Conservation (phyloP, 768 basidiomycete species). For the Phaeotremella fagi region DNA sequence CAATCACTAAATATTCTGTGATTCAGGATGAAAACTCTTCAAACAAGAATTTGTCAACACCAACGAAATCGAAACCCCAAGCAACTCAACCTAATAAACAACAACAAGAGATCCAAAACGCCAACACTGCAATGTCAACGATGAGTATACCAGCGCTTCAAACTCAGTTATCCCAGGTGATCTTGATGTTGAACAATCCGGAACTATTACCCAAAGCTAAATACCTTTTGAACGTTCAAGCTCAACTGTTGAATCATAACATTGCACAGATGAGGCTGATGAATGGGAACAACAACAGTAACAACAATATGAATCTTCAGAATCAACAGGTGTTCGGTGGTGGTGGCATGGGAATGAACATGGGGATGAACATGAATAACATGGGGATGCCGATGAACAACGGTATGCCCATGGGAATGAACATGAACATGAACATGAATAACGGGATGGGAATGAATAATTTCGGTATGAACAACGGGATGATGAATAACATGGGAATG, state of each 20-base stretch:
- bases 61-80: too few species aligned
- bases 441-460: slow-evolving; percentile 50
- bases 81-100: too few species aligned
- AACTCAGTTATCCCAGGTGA: not conserved
- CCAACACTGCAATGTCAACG: not conserved
- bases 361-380: slow-evolving; percentile 64
- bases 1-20: not conserved
- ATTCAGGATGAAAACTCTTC: not conserved
- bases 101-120: too few species aligned
- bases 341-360: slow-evolving; percentile 1
- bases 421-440: slow-evolving; percentile 14
- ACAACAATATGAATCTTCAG: not conserved
- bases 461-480: slow-evolving; percentile 1
- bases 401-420: slow-evolving; percentile 64
- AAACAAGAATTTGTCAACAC: too few species aligned
- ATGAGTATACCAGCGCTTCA: not conserved
- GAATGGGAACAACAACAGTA: not conserved
- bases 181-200: slow-evolving; percentile 3
- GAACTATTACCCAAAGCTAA: not conserved
- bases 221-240: not conserved
- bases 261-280: not conserved
- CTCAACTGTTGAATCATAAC: not conserved
- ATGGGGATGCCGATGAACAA: too few species aligned
- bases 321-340: not conserved
- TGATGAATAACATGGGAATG: not conserved